Conservation (phyloP, 352 stramenopile genomes). For the Phytophthora brassicae region DNA sequence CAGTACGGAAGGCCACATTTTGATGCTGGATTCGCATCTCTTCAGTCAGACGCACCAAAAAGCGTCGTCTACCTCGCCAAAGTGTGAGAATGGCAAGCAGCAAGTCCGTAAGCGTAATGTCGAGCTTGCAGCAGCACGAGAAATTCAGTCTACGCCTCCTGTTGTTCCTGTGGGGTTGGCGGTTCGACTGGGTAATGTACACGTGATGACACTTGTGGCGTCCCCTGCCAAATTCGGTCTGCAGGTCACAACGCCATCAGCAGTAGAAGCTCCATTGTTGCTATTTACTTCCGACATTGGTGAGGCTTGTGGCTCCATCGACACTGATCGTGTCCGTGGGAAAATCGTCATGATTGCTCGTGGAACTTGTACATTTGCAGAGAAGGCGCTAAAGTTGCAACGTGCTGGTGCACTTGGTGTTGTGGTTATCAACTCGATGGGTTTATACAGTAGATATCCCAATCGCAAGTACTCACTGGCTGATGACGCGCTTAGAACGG, state of each 20-base stretch:
- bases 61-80: conserved; percentile 7
- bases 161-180: conserved; percentile 57
- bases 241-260: conserved; percentile 39
- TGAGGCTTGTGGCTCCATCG: conserved; percentile 46
- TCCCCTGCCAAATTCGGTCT: conserved; percentile 69
- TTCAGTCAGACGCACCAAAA: conserved; percentile 35
- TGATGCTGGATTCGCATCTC: conserved; percentile 61
- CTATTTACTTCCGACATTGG: conserved; percentile 44
- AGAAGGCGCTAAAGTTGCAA: conserved; percentile 74
- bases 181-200: conserved; percentile 53
- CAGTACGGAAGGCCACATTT: conserved; percentile 81
- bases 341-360: conserved; percentile 71
- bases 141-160: conserved; percentile 9
- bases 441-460: conserved; percentile 33
- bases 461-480: conserved; percentile 69
- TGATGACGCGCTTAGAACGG: conserved; percentile 49
- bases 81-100: conserved; percentile 60
- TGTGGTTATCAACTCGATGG: conserved; percentile 75
- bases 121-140: conserved; percentile 30
- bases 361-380: conserved; percentile 74
- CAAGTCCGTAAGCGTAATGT: conserved; percentile 42
- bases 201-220: conserved; percentile 69
- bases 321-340: conserved; percentile 39
- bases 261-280: conserved; percentile 60
- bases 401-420: conserved; percentile 53